Base-by-base conservation (phyloP, 768 basidiomycete species). In the Auricularia sp. region DNA sequence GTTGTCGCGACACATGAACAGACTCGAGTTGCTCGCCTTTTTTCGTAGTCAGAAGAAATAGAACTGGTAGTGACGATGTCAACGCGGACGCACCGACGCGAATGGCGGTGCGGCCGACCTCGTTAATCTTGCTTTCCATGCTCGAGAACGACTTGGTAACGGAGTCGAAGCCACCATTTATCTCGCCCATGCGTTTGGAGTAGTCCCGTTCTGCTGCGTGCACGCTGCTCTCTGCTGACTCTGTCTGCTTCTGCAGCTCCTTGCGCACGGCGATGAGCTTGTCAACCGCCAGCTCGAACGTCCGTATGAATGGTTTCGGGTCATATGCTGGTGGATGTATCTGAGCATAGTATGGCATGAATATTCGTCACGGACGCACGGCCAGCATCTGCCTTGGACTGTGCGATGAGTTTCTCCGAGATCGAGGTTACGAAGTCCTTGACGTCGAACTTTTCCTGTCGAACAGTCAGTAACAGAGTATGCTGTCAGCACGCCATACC, bases 21-120 rank as follows among this genome's bases (percentile, higher is more conserved):
- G 90, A 90, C 75, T 99, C 96, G 54, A 99, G 83, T 74, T 98
- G 94, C 77, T 98, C 96, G 54, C 94, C 94, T 95, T 70, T 24
- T 29, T 18, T 10, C 18, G 44, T 10, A 45, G 10, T 45, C 44
- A 45, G 44, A 42, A 45, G 11, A 18, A 10, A 18, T 45, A 29
- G 29, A 1, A 29, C 29, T 29, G 29, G 29, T 29, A 29, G 29
- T 29, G 29, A 29, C 29, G 2, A 3, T 29, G 29, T 29, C 29
- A 29, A 29, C 2, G 29, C 29, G 29, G 29, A 66, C 84, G 68
- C 62, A 88, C 96, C 97, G 69, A 98, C 97, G 61, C 96, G 83
- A 59, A 98, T 88, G 14, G 97, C 94, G 14, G 94, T 95, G 63
- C 92, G 84, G 42, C 95, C 94, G 37, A 99, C 95, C 71, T 94